Evolutionary conservation across 805 yeast genomes (phyloP), one percentile per base, ranked within the genome.

Genomic region (Spathaspora arborariae): DNA sequence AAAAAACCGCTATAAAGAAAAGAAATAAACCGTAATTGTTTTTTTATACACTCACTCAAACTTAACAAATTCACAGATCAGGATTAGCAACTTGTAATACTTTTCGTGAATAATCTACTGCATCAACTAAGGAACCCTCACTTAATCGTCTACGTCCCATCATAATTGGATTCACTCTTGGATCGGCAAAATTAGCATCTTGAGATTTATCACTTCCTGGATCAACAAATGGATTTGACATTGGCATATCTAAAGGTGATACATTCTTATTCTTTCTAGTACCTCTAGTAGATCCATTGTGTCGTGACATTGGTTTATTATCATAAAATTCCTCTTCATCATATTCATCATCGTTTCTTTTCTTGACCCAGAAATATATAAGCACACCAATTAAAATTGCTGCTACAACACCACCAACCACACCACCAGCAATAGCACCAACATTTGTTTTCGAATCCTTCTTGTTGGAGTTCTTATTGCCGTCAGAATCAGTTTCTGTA

Each of bases 21-120:
- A 40, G 5, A 26, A 24, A 40, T 24, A 26, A 26, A 11, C 27
- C 8, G 20, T 15, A 39, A n/a, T n/a, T n/a, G n/a, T 21, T 39
- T 42, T 27, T 11, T 10, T 20, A 19, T 4, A 18, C 20, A 5
- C 20, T n/a, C 19, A 36, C 5, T 4, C n/a, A n/a, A n/a, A 5
- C 4, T 9, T 4, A 19, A 37, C 21, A 13, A 20, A 30, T 15
- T 39, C 35, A 18, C 42, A 43, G 41, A 62, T 88, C 96, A 1
- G 97, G 96, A 58, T 91, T 91, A 27, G 96, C 91, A 10, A 91
- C 96, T 49, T 89, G 84, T 41, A 91, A 72, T 16, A 88, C 82
- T 68, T 88, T 88, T 59, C 90, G 74, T 42, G 87, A 76, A 65
- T 84, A 87, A 62, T 88, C 94, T 3, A 88, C 81, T 51, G 86